Conservation (phyloP, 257 asterid species). For the Handroanthus guayacan region DNA sequence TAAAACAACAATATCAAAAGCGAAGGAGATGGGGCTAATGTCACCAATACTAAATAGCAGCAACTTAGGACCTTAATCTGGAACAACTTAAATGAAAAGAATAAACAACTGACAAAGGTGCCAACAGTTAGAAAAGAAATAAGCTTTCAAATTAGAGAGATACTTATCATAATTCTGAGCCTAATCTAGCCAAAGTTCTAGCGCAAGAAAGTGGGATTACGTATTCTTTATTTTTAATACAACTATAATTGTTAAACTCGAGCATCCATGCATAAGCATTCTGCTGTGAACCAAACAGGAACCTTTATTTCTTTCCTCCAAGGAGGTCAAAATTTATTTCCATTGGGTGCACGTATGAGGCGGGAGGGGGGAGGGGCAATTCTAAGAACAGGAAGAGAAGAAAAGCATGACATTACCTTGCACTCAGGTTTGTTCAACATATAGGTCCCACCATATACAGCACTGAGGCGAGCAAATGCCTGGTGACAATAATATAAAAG, state of each 20-base stretch:
- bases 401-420: constrained; percentile 58
- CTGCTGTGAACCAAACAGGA: no score
- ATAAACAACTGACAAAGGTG: constrained; percentile 8
- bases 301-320: no score
- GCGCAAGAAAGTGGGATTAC: no score
- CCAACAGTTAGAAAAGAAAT: background rate
- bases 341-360: no score
- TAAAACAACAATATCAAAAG: background rate
- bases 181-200: background rate
- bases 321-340: no score
- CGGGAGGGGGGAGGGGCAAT: background rate
- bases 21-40: constrained; percentile 15
- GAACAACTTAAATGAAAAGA: background rate
- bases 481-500: constrained; percentile 38
- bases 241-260: no score
- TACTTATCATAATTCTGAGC: constrained; percentile 10
- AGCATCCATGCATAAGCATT: no score
- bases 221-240: no score
- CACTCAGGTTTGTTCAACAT: constrained; percentile 96
- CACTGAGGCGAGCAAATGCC: constrained; percentile 99
- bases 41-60: background rate
- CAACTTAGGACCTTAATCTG: background rate
- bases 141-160: background rate
- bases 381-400: background rate
- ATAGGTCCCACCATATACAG: constrained; percentile 99